Base-by-base conservation (phyloP, 176 grass and related monocot species). In the Hsuehochloa calcarea region DNA sequence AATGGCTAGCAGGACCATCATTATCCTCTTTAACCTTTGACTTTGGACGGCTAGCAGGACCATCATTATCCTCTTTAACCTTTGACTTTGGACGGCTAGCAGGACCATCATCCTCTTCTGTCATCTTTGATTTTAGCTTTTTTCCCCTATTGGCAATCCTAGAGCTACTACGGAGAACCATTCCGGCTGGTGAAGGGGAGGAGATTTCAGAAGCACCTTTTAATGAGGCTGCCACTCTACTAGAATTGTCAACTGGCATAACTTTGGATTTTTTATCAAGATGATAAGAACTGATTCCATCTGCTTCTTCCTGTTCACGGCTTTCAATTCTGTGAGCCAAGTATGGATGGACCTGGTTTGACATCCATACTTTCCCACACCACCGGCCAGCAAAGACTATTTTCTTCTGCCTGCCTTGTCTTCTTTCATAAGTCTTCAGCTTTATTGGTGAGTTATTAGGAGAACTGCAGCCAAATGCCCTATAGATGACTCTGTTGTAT, bases 311-410 rank as follows among this genome's bases (percentile, higher is more conserved):
- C 12, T 44, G 46, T 22, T 93, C 86, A 37, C 74, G 73, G 71
- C 22, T 77, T 95, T 84, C 89, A 64, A 59, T 65, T 78, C 74
- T 90, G 40, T 75, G 71, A 76, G 87, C 83, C 80, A 98, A 72
- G 82, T 78, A 84, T 55, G 93, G 89, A 76, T 98, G 96, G 25
- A 98, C 96, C 84, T 98, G 93, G 77, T 92, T 88, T 70, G 87
- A 83, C 83, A 90, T 89, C 96, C 96, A 98, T 80, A 82, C 88
- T 87, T 93, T 95, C 44, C 96, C 96, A 65, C 96, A 98, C 96
- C 96, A 95, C 37, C 86, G 87, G 17, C 96, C 96, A 75, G 84
- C 91, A 60, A 92, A 38, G 29, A 83, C 80, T 83, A 85, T 51
- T 85, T 92, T 98, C 87, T 90, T 98, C 80, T 88, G 87, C 80